Conservation (phyloP, 495 filamentous ascomycete species). For the Aspergillus sclerotioniger region DNA sequence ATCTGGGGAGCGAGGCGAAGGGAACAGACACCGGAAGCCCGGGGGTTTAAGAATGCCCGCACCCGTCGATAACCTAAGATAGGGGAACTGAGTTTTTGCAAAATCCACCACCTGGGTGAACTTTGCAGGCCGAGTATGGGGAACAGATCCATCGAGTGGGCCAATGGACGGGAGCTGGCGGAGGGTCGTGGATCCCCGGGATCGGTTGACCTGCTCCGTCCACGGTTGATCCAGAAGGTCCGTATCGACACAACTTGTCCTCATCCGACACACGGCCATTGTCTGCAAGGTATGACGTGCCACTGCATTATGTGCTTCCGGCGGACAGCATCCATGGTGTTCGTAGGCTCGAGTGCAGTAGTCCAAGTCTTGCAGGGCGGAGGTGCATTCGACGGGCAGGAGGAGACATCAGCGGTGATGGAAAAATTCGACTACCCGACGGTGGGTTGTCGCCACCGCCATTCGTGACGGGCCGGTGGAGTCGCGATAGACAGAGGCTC, state of each 20-base stretch:
- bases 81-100: slow-evolving; percentile 5
- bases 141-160: slow-evolving; percentile 5
- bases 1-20: neutral
- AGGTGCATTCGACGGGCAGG: too few relatives aligned
- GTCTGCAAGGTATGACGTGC: neutral
- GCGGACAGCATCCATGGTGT: neutral
- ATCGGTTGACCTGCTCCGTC: slow-evolving; percentile 21
- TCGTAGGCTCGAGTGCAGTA: neutral
- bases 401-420: neutral
- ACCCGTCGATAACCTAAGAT: slow-evolving; percentile 5
- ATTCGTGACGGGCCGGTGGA: slow-evolving; percentile 1
- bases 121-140: neutral
- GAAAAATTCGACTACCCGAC: neutral
- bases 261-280: neutral
- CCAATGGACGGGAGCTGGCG: slow-evolving; percentile 17
- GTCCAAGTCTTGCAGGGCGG: neutral
- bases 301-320: neutral
- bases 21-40: neutral
- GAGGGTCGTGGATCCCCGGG: slow-evolving; percentile 14
- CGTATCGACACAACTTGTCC: neutral
- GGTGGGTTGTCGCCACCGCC: neutral
- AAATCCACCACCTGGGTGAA: slow-evolving; percentile 7
- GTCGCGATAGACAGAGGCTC: neutral
- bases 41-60: neutral
- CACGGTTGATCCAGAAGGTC: slow-evolving; percentile 9